A percentile compares a stretch with the other conserved stretches of the same genome.
phyloP scores from a whole-genome alignment of 495 filamentous ascomycete species.

The Durotheca rogersii region DNA sequence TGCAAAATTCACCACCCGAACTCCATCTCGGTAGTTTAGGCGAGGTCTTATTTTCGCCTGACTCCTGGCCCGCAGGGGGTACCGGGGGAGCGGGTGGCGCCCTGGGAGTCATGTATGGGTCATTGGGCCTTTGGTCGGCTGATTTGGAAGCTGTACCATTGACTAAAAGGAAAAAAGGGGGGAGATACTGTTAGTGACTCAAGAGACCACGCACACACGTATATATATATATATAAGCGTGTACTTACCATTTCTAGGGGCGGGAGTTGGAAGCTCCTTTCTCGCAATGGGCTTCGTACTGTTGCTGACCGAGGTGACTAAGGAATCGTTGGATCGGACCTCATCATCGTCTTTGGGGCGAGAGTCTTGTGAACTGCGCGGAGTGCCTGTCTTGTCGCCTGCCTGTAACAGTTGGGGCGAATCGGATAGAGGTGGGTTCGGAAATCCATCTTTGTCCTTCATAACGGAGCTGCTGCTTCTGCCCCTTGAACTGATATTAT shows the following conservation, averaged over 20 bases:
- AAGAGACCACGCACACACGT: neutral
- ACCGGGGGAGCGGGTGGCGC: conserved; percentile 60
- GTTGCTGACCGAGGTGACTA: conserved; percentile 33
- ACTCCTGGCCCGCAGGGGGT: conserved; percentile 54
- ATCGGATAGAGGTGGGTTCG: conserved; percentile 25
- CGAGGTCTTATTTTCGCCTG: conserved; percentile 61
- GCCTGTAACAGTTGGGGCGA: conserved; percentile 32
- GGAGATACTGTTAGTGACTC: conserved; percentile 8
- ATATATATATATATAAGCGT: neutral
- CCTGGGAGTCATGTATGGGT: conserved; percentile 64
- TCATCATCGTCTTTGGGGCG: conserved; percentile 48
- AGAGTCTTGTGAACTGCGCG: conserved; percentile 52
- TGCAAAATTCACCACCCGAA: conserved; percentile 72
- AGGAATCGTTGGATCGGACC: conserved; percentile 46
- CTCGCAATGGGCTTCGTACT: conserved; percentile 45
- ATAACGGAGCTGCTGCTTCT: conserved; percentile 26
- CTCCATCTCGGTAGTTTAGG: conserved; percentile 73
- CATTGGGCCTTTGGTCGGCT: conserved; percentile 48
- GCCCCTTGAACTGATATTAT: conserved; percentile 29
- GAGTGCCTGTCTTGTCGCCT: conserved; percentile 45
- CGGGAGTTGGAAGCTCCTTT: conserved; percentile 48
- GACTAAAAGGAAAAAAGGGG: conserved; percentile 27
- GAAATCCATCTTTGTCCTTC: conserved; percentile 34
- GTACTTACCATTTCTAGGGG: conserved; percentile 42
- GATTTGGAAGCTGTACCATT: conserved; percentile 41